Conservation (phyloP, 257 asterid species). For the Jacaranda mimosifolia region DNA sequence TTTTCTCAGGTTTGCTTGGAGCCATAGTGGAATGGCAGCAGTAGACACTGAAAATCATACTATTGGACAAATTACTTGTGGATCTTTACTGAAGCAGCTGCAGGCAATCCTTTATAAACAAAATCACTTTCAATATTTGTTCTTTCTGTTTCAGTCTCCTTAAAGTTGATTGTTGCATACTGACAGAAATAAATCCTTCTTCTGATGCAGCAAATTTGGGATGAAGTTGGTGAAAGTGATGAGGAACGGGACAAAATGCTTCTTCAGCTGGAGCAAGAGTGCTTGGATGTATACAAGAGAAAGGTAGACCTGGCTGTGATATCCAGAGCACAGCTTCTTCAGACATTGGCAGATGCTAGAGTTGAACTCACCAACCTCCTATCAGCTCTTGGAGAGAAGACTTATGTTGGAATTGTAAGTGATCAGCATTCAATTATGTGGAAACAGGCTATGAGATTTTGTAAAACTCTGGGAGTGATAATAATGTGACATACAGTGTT, state of each 20-base stretch:
- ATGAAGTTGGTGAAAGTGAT: constrained; percentile 92
- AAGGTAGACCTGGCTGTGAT: constrained; percentile 93
- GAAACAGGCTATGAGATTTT: constrained; percentile 15
- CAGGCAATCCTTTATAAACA: constrained; percentile 57
- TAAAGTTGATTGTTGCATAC: constrained; percentile 7
- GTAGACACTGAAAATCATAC: constrained; percentile 64
- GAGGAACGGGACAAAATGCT: constrained; percentile 90
- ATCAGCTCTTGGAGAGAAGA: constrained; percentile 87
- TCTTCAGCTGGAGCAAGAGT: constrained; percentile 90
- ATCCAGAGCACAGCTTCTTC: constrained; percentile 84
- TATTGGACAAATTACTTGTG: constrained; percentile 73
- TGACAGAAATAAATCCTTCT: constrained; percentile 28
- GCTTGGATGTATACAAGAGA: constrained; percentile 91
- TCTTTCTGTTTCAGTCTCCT: constrained; percentile 24
- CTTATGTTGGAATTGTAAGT: constrained; percentile 79
- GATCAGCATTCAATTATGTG: constrained; percentile 16
- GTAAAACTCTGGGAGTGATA: constrained; percentile 8
- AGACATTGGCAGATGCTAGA: constrained; percentile 88
- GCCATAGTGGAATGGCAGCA: constrained; percentile 67
- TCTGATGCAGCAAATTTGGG: constrained; percentile 87
- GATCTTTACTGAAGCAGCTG: constrained; percentile 82
- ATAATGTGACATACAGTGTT: neutral
- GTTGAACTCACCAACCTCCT: constrained; percentile 87
- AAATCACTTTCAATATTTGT: neutral
- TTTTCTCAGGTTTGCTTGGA: constrained; percentile 39